Evolutionary conservation across 2,329 filamentous ascomycete species (phyloP).

Genomic region (Lasiodiplodia hormozganensis): DNA sequence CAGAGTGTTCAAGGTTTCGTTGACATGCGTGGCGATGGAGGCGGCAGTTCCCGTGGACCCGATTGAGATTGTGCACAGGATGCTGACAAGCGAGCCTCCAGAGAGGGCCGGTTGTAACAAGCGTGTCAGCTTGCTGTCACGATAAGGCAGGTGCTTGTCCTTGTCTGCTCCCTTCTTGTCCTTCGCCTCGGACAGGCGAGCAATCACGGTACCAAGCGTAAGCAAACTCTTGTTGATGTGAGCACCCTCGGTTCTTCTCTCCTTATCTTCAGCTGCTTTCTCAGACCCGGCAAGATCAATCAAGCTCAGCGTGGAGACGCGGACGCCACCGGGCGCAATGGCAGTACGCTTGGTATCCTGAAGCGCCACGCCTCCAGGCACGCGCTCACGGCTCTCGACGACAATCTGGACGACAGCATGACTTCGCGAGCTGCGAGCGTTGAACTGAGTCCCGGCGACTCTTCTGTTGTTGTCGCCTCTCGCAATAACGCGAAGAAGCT

Average conservation of each 20-base stretch:
- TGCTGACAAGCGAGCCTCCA: constrained; percentile 93
- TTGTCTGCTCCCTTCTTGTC: constrained; percentile 82
- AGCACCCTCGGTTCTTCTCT: constrained; percentile 89
- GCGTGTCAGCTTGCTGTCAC: constrained; percentile 96
- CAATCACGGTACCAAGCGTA: constrained; percentile 93
- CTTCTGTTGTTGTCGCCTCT: constrained; percentile 89
- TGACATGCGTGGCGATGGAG: constrained; percentile 74
- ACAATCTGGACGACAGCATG: constrained; percentile 99
- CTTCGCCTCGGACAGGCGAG: constrained; percentile 86
- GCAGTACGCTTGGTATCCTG: constrained; percentile 51
- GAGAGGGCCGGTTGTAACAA: constrained; percentile 91
- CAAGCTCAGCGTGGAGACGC: constrained; percentile 91
- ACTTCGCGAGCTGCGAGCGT: constrained; percentile 93
- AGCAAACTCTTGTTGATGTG: constrained; percentile 99
- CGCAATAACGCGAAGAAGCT: constrained; percentile 92
- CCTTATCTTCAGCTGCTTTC: constrained; percentile 93
- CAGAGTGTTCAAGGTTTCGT: constrained; percentile 91
- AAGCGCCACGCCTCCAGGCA: constrained; percentile 60
- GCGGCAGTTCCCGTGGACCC: constrained; percentile 77
- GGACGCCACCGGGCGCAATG: constrained; percentile 78
- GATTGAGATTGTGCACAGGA: constrained; percentile 94
- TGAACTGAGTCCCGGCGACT: constrained; percentile 96
- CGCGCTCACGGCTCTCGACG: constrained; percentile 91
- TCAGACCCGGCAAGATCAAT: constrained; percentile 98
- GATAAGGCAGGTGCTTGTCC: constrained; percentile 93